phyloP scores from a whole-genome alignment of 495 filamentous ascomycete genomes.

The Penicillium egyptiacum region DNA sequence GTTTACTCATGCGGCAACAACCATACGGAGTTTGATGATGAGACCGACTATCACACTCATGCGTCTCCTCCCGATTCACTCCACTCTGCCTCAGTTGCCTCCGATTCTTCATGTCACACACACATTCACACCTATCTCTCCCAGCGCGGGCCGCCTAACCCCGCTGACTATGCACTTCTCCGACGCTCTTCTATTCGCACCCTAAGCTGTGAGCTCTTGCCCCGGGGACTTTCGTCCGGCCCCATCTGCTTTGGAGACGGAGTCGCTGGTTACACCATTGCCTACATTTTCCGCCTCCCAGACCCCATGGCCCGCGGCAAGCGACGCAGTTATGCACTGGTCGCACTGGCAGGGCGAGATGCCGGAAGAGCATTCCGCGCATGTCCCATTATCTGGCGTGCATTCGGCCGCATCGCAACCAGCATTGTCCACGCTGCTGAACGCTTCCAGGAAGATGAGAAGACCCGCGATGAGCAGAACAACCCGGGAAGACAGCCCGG shows the following conservation, averaged over 20 bases:
- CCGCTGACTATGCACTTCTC: slow-evolving; percentile 76
- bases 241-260: slow-evolving; percentile 87
- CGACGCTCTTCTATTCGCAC: slow-evolving; percentile 85
- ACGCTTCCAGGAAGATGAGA: slow-evolving; percentile 49
- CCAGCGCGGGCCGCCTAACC: slow-evolving; percentile 73
- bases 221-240: slow-evolving; percentile 70
- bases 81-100: slow-evolving; percentile 46
- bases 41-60: slow-evolving; percentile 37
- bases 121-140: slow-evolving; percentile 87
- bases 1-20: slow-evolving; percentile 47
- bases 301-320: slow-evolving; percentile 87
- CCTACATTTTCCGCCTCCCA: slow-evolving; percentile 86
- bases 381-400: slow-evolving; percentile 68
- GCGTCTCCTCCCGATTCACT: slow-evolving; percentile 46
- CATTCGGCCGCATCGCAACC: slow-evolving; percentile 74
- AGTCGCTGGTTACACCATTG: slow-evolving; percentile 81
- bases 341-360: slow-evolving; percentile 73
- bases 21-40: slow-evolving; percentile 44
- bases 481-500: slow-evolving; percentile 25
- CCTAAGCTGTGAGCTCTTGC: slow-evolving; percentile 80
- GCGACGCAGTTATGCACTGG: slow-evolving; percentile 80
- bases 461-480: slow-evolving; percentile 44
- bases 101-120: slow-evolving; percentile 60
- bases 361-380: slow-evolving; percentile 72
- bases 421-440: slow-evolving; percentile 69